A percentile compares a stretch with the other conserved stretches of the same genome.
These are phyloP conservation scores for Phaeosphaeriaceae sp. DNA, from an alignment of 2,329 filamentous ascomycete species.

Conservation along the genomic window DNA sequence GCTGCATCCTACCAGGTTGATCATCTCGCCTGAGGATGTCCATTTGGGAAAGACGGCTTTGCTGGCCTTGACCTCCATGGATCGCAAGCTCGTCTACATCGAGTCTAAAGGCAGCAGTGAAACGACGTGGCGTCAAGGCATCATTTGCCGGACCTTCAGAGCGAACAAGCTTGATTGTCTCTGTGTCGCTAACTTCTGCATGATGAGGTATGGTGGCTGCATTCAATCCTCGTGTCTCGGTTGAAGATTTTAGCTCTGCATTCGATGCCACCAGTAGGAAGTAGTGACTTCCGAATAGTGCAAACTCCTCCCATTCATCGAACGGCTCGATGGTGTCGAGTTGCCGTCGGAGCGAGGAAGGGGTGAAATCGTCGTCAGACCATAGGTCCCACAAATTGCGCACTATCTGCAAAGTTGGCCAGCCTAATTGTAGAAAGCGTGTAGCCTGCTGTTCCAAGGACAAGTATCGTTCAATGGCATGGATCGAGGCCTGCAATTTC, in stretches of 20 bases:
- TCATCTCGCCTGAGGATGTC: conserved; percentile 45
- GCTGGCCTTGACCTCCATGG: conserved; percentile 56
- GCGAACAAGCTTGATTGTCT: conserved; percentile 23
- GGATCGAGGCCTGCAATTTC: conserved; percentile 80
- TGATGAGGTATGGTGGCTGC: conserved; percentile 6
- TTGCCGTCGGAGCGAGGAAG: conserved; percentile 62
- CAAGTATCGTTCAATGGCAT: conserved; percentile 74
- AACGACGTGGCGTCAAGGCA: conserved; percentile 44
- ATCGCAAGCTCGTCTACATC: conserved; percentile 42
- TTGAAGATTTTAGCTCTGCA: conserved; percentile 20
- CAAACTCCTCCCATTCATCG: conserved; percentile 96
- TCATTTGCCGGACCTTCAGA: conserved; percentile 13
- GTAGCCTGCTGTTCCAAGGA: conserved; percentile 68
- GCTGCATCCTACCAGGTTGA: conserved; percentile 19
- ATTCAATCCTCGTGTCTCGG: conserved; percentile 10
- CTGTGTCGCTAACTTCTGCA: conserved; percentile 9
- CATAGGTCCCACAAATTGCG: conserved; percentile 84
- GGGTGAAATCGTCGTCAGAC: conserved; percentile 72
- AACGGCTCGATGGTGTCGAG: conserved; percentile 81
- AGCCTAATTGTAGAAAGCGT: conserved; percentile 75
- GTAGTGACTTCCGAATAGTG: conserved; percentile 84
- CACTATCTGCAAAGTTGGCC: conserved; percentile 64
- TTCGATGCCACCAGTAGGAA: conserved; percentile 74
- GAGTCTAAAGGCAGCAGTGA: conserved; percentile 47
- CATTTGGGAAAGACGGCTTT: conserved; percentile 57